Base-by-base conservation (phyloP, 2,329 filamentous ascomycete genomes). In the Alternaria brassicicola region DNA sequence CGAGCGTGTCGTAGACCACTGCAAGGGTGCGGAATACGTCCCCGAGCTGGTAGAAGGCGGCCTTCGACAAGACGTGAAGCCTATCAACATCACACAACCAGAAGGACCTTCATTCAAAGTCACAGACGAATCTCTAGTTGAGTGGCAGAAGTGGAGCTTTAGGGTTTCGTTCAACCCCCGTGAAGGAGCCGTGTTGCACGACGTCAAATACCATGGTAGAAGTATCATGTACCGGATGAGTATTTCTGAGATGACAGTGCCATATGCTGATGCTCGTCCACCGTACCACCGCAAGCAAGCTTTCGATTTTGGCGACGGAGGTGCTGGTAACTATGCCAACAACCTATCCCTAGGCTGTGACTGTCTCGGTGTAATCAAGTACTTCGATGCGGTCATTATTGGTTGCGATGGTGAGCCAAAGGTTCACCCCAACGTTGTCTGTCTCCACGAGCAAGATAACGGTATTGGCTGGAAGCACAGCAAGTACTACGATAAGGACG, bases 241-340 rank as follows among this genome's bases (percentile, higher is more conserved):
- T 61, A 82, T 89, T 57, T 86, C 85, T 61, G 89, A 92, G 73
- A 89, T 92, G 85, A 80, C 81, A 4, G 87, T 90, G 0, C 87
- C 87, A 0, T 91, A 91, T 63, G 87, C 81, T 3, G 88, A 91
- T 65, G 86, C 74, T 7, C 83, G 89, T 1, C 78, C 82, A 0
- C 88, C 88, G 0, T 90, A 85, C 70, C 86, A 88, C 51, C 83
- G 88, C 39, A 91, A 92, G 72, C 86, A 88, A 52, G 89, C 88
- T 0, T 91, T 92, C 66, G 89, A 91, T 65, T 85, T 91, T 59
- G 89, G 89, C 7, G 88, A 91, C 57, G 86, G 84, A 9, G 89
- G 89, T 5, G 85, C 86, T 23, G 89, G 89, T 2, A 83, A 85
- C 47, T 86, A 83, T 46, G 86, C 87, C 15, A 92, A 92, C 69